Percentiles rank a stretch among this genome's conserved stretches.
Evolutionary conservation across 2,329 filamentous ascomycete species (phyloP).

Genomic region (Penicillium sp.): DNA sequence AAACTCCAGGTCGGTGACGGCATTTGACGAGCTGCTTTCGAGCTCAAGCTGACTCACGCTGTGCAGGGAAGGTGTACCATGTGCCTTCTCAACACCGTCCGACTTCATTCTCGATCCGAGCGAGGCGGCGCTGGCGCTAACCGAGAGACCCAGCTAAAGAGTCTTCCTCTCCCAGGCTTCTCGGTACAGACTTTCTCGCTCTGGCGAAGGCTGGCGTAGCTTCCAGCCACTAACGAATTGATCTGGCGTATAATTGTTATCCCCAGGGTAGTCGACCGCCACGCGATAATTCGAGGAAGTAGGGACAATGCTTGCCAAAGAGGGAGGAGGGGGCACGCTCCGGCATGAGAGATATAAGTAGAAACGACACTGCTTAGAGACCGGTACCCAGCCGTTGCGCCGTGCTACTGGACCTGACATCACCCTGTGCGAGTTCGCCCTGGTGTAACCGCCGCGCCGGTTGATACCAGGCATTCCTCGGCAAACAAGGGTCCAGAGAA

Average conservation of each 20-base stretch:
- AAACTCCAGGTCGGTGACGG: conserved; percentile 10
- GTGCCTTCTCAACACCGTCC: conserved; percentile 29
- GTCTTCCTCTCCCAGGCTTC: background rate
- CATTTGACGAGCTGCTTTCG: conserved; percentile 15
- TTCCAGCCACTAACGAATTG: background rate
- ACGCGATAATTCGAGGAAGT: background rate
- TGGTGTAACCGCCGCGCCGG: conserved; percentile 14
- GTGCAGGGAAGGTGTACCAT: conserved; percentile 23
- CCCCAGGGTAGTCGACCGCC: too few species aligned
- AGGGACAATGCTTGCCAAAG: background rate
- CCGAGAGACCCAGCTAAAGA: background rate
- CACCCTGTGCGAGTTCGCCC: conserved; percentile 12
- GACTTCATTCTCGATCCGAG: conserved; percentile 14
- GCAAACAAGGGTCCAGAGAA: conserved; percentile 16
- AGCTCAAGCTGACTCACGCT: conserved; percentile 25
- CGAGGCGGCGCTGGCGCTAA: background rate
- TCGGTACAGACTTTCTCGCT: background rate
- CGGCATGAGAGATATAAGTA: conserved; percentile 23
- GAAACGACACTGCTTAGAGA: conserved; percentile 1
- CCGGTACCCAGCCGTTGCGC: conserved; percentile 7
- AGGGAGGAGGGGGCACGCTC: conserved; percentile 1
- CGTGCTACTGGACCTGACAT: conserved; percentile 17
- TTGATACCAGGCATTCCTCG: conserved; percentile 19
- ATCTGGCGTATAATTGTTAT: too few species aligned
- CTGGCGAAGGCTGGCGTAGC: too few species aligned